Evolutionary conservation across 2,329 filamentous ascomycete genomes (phyloP).

Genomic region (Sclerotinia borealis): DNA sequence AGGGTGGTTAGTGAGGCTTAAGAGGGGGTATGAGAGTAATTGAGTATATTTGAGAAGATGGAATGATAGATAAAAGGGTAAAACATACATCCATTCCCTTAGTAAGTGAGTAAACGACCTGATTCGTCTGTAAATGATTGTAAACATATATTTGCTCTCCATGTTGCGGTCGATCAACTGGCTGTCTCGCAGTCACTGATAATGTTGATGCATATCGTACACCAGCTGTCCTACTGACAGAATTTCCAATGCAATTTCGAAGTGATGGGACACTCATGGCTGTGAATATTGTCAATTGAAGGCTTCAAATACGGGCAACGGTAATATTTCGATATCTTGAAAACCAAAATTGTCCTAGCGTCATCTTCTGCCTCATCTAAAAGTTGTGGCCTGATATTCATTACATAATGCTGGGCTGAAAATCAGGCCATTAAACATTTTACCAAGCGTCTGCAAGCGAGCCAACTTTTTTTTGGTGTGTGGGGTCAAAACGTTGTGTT

Average conservation of each 20-base stretch:
- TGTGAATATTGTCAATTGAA: conserved; percentile 11
- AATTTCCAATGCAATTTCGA: conserved; percentile 7
- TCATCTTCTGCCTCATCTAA: neutral
- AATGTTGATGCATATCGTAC: conserved; percentile 16
- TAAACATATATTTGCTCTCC: conserved; percentile 36
- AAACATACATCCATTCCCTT: conserved; percentile 32
- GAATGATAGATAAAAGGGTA: neutral
- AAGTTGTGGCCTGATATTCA: neutral
- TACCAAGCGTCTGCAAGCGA: neutral
- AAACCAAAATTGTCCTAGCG: conserved; percentile 13
- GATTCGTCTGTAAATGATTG: conserved; percentile 36
- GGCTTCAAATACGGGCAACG: neutral
- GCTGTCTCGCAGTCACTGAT: neutral
- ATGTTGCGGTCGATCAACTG: conserved; percentile 23
- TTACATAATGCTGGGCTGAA: neutral
- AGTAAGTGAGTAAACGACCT: conserved; percentile 37
- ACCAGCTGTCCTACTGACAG: neutral
- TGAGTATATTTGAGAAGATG: neutral
- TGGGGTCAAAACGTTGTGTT: neutral
- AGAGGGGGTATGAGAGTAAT: neutral
- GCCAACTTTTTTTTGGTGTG: neutral
- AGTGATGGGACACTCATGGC: conserved; percentile 19
- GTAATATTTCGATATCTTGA: conserved; percentile 10
- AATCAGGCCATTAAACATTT: neutral
- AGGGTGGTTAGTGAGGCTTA: neutral